Percentiles rank a stretch among this genome's conserved stretches.
Conservation (phyloP, 2,329 filamentous ascomycete genomes). For the Colletotrichum melonis region DNA sequence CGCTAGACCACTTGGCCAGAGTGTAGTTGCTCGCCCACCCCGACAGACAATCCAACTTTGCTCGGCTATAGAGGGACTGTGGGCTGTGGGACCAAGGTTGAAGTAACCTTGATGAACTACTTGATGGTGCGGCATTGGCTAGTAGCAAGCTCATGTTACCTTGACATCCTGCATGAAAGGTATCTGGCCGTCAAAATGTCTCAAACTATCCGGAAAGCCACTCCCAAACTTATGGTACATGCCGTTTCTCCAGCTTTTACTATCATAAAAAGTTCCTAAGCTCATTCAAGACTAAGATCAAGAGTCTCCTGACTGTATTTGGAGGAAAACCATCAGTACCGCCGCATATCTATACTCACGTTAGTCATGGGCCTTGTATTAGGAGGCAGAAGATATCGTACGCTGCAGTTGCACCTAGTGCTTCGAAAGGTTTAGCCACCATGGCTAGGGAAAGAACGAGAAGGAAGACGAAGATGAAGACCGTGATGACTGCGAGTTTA, state of each 20-base stretch:
- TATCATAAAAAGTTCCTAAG: neutral
- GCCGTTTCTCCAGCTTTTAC: accelerated
- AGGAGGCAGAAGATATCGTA: accelerated
- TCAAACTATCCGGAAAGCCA: too few relatives aligned
- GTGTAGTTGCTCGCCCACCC: too few relatives aligned
- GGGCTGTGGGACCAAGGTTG: too few relatives aligned
- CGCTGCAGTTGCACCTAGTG: neutral
- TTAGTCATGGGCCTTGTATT: neutral
- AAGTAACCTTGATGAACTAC: too few relatives aligned
- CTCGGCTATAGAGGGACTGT: too few relatives aligned
- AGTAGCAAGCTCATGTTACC: too few relatives aligned
- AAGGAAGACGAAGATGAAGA: neutral
- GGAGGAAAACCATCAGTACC: neutral
- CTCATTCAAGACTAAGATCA: accelerated
- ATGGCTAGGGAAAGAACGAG: neutral
- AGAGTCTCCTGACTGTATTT: neutral
- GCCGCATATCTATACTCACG: neutral
- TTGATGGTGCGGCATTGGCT: too few relatives aligned
- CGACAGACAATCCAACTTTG: too few relatives aligned
- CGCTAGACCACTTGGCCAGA: too few relatives aligned
- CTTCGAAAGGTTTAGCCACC: neutral
- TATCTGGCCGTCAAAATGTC: too few relatives aligned
- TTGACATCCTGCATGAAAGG: too few relatives aligned
- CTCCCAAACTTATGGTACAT: neutral
- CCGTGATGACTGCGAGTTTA: neutral